These are phyloP conservation scores for barrel medic (Medicago truncatula) DNA, from an alignment of 306 rosid genomes.

Conservation along the genomic window DNA sequence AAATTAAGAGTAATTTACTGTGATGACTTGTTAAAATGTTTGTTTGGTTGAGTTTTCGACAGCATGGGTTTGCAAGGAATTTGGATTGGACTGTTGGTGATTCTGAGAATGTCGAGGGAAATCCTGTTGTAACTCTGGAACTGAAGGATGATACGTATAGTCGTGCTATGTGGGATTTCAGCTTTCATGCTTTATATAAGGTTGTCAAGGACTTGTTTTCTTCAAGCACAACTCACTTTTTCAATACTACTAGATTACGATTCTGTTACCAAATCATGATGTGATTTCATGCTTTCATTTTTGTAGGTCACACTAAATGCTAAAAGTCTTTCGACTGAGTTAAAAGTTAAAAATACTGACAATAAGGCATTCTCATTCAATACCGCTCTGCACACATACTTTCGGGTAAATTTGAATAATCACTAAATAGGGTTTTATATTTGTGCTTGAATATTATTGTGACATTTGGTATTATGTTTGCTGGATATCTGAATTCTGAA, in stretches of 20 bases:
- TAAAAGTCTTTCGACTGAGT: constrained; percentile 79
- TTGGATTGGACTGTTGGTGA: constrained; percentile 80
- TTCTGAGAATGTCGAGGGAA: constrained; percentile 78
- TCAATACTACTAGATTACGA: not conserved
- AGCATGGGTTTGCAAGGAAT: constrained; percentile 97
- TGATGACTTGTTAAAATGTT: constrained; percentile 34
- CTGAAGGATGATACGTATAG: constrained; percentile 82
- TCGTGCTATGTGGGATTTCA: constrained; percentile 91
- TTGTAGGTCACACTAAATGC: constrained; percentile 72
- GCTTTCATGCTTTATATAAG: constrained; percentile 91
- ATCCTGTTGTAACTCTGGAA: constrained; percentile 73
- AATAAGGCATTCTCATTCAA: constrained; percentile 80
- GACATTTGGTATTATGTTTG: constrained; percentile 6
- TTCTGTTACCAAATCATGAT: constrained; percentile 22
- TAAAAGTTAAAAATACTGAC: constrained; percentile 78
- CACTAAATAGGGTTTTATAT: constrained; percentile 23
- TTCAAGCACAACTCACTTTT: constrained; percentile 31
- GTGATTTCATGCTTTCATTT: constrained; percentile 8
- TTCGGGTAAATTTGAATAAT: constrained; percentile 61
- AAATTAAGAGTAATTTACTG: not conserved
- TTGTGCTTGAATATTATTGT: constrained; percentile 4
- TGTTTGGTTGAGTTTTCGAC: constrained; percentile 48
- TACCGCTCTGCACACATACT: constrained; percentile 90
- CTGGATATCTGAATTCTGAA: constrained; percentile 42
- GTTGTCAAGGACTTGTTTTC: constrained; percentile 49